Evolutionary conservation across 1,139 yeast genomes (phyloP), one percentile per base, ranked within the genome.

Genomic region (Diutina scorzettiae): DNA sequence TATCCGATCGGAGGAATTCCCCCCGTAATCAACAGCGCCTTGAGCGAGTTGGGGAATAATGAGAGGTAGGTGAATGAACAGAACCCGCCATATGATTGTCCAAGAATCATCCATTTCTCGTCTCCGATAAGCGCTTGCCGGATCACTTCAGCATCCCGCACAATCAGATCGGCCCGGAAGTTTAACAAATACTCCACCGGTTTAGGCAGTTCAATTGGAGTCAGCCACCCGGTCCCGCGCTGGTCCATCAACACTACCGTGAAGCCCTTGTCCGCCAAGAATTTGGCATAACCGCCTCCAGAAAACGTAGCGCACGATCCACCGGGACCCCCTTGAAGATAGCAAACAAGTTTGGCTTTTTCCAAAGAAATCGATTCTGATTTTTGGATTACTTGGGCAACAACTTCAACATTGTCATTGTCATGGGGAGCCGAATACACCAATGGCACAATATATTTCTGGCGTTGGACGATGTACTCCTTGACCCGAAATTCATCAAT

Each of bases 291-390:
- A 4, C 39, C 39, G 4, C 27, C 24, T 1, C 68, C 64, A 1
- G 63, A 47, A 31, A 59, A 56, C 7, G 64, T 45, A 1, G 62
- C 54, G 44, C 73, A 60, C 1, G 71, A 67, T 44, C 67, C 73
- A 1, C 81, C 81, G 0, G 81, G 81, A 0, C 81, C 81, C 4
- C 81, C 81, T 54, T 75, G 80, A 34, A 76, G 55, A 47, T 61
- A 76, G 7, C 69, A 56, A 9, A 71, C 53, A 1, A 69, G 45
- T 41, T 66, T 67, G 1, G 63, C 55, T 4, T 51, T 48, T 2
- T 49, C 40, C 21, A n/a, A 9, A 17, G 27, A 16, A 36, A 36
- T 17, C 6, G 8, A 16, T 17, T 16, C 19, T 46, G 54, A 58
- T 45, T 55, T 62, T 44, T 64, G 71, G 21, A 66, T 60, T 18